phyloP scores from a whole-genome alignment of 2,329 filamentous ascomycete genomes.

The Juglanconis oblonga region DNA sequence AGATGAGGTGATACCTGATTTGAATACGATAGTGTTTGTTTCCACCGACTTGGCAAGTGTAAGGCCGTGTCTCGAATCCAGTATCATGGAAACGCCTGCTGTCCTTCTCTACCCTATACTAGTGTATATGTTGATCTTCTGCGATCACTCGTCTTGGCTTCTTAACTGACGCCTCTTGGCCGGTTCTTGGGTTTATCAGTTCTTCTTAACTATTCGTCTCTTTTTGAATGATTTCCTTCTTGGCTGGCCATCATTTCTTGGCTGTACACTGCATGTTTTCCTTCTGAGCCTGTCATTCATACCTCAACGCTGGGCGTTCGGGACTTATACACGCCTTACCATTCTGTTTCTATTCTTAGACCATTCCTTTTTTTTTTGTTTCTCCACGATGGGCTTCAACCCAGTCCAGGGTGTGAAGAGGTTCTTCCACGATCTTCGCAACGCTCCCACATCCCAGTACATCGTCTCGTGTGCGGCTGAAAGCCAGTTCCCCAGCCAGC shows the following conservation, averaged over 20 bases:
- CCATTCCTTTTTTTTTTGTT: not conserved
- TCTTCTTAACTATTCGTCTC: not conserved
- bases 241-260: conserved; percentile 1
- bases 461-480: conserved; percentile 17
- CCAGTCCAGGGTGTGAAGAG: conserved; percentile 10
- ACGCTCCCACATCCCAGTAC: conserved; percentile 21
- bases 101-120: not conserved
- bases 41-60: conserved; percentile 7
- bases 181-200: not conserved
- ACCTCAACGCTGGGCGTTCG: conserved; percentile 12
- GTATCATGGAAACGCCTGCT: not conserved
- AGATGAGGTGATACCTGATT: not conserved
- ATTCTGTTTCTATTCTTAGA: not conserved
- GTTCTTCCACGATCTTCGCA: conserved; percentile 19
- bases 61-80: conserved; percentile 1
- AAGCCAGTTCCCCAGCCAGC: conserved; percentile 18
- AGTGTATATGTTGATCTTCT: not conserved
- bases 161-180: not conserved
- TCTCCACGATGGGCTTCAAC: conserved; percentile 5
- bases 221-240: conserved; percentile 4
- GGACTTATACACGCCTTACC: not conserved
- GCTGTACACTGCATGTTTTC: not conserved
- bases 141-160: not conserved
- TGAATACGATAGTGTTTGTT: not conserved
- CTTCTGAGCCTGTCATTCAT: not conserved